Evolutionary conservation across 2,329 filamentous ascomycete species (phyloP).

Genomic region (Chalara sp.): DNA sequence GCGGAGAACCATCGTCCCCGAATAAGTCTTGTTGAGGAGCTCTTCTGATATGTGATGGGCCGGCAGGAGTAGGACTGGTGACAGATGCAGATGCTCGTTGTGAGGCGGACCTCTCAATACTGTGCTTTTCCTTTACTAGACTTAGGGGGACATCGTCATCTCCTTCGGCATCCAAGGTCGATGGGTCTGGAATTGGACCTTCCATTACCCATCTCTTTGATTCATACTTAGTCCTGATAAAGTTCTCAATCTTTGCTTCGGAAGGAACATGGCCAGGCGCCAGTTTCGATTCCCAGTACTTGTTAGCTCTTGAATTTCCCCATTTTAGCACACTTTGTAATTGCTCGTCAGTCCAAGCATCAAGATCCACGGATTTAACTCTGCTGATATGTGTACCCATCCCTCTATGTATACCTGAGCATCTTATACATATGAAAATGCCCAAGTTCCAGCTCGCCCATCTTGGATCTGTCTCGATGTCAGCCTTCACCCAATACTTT

Average conservation of each 20-base stretch:
- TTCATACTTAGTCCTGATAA: constrained; percentile 98
- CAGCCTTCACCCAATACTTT: constrained; percentile 1
- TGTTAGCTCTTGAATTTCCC: constrained; percentile 95
- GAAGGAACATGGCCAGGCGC: constrained; percentile 87
- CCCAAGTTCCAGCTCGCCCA: constrained; percentile 99
- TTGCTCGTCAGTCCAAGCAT: constrained; percentile 98
- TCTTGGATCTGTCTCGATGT: constrained; percentile 67
- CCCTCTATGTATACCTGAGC: constrained; percentile 94
- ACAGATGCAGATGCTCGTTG: constrained; percentile 22
- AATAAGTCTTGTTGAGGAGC: constrained; percentile 70
- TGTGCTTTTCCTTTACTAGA: constrained; percentile 60
- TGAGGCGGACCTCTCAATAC: constrained; percentile 44
- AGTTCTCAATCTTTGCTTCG: constrained; percentile 98
- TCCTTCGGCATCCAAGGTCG: constrained; percentile 72
- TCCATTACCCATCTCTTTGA: constrained; percentile 99
- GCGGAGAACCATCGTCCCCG: constrained; percentile 60
- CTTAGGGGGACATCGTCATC: constrained; percentile 73
- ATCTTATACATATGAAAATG: constrained; percentile 95
- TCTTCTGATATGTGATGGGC: constrained; percentile 27
- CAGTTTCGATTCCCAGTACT: constrained; percentile 97
- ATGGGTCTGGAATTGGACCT: constrained; percentile 86
- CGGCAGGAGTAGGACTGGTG: constrained; percentile 16
- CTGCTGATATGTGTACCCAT: constrained; percentile 98
- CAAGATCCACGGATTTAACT: constrained; percentile 96
- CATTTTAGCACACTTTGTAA: constrained; percentile 88